A percentile compares a stretch with the other conserved stretches of the same genome.
Conservation (phyloP, 768 basidiomycete genomes). For the Rhizopogon salebrosus region DNA sequence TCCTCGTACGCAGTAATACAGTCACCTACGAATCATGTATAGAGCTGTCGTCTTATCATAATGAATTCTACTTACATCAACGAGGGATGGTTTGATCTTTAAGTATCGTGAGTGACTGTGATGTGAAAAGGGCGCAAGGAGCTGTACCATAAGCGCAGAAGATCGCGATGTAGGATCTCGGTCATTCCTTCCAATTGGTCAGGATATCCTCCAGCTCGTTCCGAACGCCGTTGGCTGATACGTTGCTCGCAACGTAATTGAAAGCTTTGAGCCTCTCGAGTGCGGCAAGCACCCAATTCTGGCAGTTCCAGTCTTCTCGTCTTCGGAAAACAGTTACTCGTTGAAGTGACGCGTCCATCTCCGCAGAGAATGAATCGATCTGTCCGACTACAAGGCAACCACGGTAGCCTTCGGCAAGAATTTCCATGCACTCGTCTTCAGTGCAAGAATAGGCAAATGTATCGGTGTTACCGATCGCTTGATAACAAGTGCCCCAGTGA, state of each 20-base stretch:
- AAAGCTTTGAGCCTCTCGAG: constrained; percentile 18
- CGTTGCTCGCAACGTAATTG: constrained; percentile 10
- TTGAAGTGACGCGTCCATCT: constrained; percentile 16
- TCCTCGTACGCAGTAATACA: too few species aligned
- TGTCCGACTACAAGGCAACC: constrained; percentile 22
- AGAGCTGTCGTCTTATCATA: too few species aligned
- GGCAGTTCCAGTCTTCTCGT: constrained; percentile 28
- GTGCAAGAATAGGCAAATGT: constrained; percentile 21
- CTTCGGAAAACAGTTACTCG: constrained; percentile 20
- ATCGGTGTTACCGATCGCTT: constrained; percentile 24
- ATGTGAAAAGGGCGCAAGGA: too few species aligned
- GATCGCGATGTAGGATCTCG: neutral
- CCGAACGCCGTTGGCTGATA: constrained; percentile 16
- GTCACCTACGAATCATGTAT: too few species aligned
- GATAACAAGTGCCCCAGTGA: constrained; percentile 27
- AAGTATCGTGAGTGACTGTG: neutral
- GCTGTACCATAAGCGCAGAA: neutral
- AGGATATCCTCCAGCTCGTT: constrained; percentile 20
- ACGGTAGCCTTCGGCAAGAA: constrained; percentile 23
- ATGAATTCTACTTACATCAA: too few species aligned
- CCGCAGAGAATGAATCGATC: constrained; percentile 11
- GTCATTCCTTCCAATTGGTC: constrained; percentile 17
- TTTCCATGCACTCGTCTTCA: constrained; percentile 26
- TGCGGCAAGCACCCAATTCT: constrained; percentile 23
- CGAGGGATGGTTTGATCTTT: neutral